Base-by-base conservation (phyloP, 305 asterid species). In the Fraxinus baroniana region DNA sequence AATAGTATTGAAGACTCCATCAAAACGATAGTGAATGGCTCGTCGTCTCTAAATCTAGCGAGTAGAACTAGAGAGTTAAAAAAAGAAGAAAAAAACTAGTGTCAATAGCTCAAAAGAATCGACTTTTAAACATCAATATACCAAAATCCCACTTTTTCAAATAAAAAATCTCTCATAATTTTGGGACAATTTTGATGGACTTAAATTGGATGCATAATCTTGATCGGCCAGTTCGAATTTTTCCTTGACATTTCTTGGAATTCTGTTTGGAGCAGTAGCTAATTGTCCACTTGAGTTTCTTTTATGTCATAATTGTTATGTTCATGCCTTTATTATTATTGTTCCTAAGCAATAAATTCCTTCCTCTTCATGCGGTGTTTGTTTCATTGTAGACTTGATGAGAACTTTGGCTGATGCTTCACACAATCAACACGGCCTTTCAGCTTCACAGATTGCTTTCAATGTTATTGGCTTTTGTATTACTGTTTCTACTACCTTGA, bases 391-490 rank as follows among this genome's bases (percentile, higher is more conserved):
- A 91, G 97, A 24, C 26, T 24, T 93, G 83, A 91, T 94, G 37
- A 87, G 85, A 87, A 90, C 98, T 3, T 84, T 94, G 82, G 98
- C 93, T 3, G 86, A 93, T 84, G 97, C 94, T 77, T 92, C 98
- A 8, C 86, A 86, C 22, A 93, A 91, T 35, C 81, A 79, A 74
- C 87, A 76, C 13, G 72, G 86, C 36, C 83, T 90, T 18, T 84
- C 97, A 7, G 87, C 84, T 44, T 71, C 87, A 12, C 92, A 92
- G 83, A 90, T 92, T 39, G 75, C 86, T 62, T 81, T 91, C 78
- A 93, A 91, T 52, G 93, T 88, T 24, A 18, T 83, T 26, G 97
- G 96, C 24, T 92, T 94, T 76, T 81, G 93, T 87, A 36, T 85
- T 70, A 82, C 94, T 15, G 88, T 94, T 79, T 83, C 81, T 7